Percentiles rank a stretch among this genome's conserved stretches.
Evolutionary conservation across 192 early-diverging fungal species (phyloP).

Genomic region (Backusella tarrabulga): DNA sequence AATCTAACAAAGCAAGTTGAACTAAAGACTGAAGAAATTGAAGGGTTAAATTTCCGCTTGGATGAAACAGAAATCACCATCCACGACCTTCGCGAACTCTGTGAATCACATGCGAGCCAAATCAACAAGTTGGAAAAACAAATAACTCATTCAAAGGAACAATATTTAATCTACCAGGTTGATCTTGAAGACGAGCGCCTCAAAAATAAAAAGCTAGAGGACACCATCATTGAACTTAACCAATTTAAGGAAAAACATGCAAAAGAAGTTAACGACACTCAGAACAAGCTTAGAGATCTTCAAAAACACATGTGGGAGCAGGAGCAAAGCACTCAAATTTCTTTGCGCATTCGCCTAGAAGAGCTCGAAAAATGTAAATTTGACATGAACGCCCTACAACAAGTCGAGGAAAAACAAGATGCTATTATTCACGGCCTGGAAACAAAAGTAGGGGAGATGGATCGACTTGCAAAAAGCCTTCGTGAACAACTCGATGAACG

Average conservation of each 20-base stretch:
- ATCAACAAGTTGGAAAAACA: neutral
- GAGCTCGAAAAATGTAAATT: slow-evolving; percentile 27
- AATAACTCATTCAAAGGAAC: neutral
- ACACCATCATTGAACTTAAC: neutral
- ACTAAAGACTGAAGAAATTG: neutral
- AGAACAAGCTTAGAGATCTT: neutral
- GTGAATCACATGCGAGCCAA: neutral
- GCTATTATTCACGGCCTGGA: slow-evolving; percentile 26
- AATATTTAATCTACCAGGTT: neutral
- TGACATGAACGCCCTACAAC: slow-evolving; percentile 18
- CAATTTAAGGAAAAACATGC: neutral
- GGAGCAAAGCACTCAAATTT: slow-evolving; percentile 27
- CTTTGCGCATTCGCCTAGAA: slow-evolving; percentile 17
- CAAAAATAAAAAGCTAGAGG: neutral
- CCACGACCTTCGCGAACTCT: neutral
- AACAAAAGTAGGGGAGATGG: slow-evolving; percentile 27
- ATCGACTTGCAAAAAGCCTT: neutral
- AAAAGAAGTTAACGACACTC: neutral
- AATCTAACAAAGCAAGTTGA: neutral
- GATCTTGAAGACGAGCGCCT: neutral
- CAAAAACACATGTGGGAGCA: slow-evolving; percentile 25
- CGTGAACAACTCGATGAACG: slow-evolving; percentile 19
- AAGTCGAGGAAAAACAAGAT: slow-evolving; percentile 29
- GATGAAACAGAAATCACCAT: neutral
- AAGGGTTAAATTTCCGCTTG: neutral